phyloP scores from a whole-genome alignment of 129 eudicot genomes.

The Sambucus nigra region DNA sequence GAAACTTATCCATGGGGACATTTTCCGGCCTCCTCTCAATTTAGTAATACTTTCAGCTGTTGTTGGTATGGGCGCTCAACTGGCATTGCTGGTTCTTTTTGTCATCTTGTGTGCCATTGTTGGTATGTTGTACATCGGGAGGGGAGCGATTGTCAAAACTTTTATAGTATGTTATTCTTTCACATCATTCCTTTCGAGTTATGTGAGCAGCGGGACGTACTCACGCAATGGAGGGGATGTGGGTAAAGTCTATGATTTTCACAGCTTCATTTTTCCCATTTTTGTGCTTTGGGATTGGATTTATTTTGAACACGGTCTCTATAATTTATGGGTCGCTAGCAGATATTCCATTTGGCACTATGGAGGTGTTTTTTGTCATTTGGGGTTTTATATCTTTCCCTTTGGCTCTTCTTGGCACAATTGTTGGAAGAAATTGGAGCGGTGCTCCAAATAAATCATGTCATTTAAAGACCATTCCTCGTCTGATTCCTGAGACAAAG shows the following conservation, averaged over 20 bases:
- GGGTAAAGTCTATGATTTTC: too few species aligned
- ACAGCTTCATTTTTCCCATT: too few species aligned
- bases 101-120: too few species aligned
- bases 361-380: conserved; percentile 76
- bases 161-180: too few species aligned
- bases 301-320: conserved; percentile 59
- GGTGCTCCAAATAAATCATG: conserved; percentile 92
- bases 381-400: conserved; percentile 91
- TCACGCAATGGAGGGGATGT: too few species aligned
- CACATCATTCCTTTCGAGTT: conserved; percentile 73
- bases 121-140: too few species aligned
- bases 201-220: conserved; percentile 81
- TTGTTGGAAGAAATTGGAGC: too few species aligned
- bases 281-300: conserved; percentile 80
- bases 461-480: conserved; percentile 88
- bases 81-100: too few species aligned
- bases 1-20: too few species aligned
- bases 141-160: conserved; percentile 74
- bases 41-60: conserved; percentile 77
- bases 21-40: not conserved
- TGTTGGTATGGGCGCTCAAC: too few species aligned
- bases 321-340: conserved; percentile 88
- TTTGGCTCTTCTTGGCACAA: conserved; percentile 84
- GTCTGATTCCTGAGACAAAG: too few species aligned
- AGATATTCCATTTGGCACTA: conserved; percentile 86